Conservation (phyloP, 2,329 filamentous ascomycete species). For the Dactylonectria estremocensis region DNA sequence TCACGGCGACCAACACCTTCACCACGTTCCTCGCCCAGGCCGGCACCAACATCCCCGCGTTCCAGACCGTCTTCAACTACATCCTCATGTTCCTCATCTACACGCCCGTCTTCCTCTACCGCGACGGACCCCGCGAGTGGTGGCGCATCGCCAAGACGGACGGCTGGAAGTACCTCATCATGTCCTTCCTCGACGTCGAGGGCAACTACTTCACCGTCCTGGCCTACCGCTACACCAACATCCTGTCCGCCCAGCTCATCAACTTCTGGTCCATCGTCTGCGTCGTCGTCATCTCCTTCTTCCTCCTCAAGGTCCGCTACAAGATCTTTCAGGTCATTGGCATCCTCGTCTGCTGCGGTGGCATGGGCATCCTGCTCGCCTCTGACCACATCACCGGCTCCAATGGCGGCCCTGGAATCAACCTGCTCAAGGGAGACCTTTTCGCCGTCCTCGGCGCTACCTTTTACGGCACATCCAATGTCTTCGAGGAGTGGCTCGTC, state of each 20-base stretch:
- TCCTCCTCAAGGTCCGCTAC: conserved; percentile 90
- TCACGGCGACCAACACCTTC: conserved; percentile 94
- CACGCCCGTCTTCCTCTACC: conserved; percentile 83
- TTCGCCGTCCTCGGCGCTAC: conserved; percentile 92
- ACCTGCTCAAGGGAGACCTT: conserved; percentile 91
- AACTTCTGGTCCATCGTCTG: conserved; percentile 99
- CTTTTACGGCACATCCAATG: conserved; percentile 92
- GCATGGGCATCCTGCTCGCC: conserved; percentile 88
- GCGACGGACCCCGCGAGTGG: conserved; percentile 83
- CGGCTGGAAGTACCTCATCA: conserved; percentile 94
- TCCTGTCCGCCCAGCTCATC: conserved; percentile 93
- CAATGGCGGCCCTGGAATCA: conserved; percentile 77
- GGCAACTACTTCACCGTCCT: conserved; percentile 99
- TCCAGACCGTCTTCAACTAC: conserved; percentile 98
- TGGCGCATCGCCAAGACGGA: conserved; percentile 74
- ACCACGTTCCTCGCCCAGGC: conserved; percentile 77
- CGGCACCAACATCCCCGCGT: conserved; percentile 88
- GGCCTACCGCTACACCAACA: conserved; percentile 92
- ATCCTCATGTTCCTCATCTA: conserved; percentile 87
- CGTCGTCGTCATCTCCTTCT: conserved; percentile 88
- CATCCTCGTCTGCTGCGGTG: conserved; percentile 91
- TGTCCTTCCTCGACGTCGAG: conserved; percentile 93
- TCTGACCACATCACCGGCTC: conserved; percentile 87
- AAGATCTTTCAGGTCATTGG: conserved; percentile 87
- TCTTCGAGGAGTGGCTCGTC: conserved; percentile 95